Evolutionary conservation across 352 stramenopile genomes (phyloP).

Genomic region (Pythium monospermum): DNA sequence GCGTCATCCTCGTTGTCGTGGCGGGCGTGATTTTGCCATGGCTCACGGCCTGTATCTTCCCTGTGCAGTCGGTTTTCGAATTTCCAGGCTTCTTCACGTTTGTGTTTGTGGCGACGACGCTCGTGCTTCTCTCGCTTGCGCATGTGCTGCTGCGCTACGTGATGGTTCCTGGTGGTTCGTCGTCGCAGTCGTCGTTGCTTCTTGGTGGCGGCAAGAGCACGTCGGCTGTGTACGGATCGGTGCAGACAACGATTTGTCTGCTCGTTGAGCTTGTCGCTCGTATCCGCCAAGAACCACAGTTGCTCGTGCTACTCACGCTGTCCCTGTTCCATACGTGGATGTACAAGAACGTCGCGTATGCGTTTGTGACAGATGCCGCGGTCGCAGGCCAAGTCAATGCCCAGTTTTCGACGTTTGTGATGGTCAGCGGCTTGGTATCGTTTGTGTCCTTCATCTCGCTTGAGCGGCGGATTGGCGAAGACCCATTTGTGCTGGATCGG

Average conservation of each 20-base stretch:
- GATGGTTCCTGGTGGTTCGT: slow-evolving; percentile 19
- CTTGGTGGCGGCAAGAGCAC: slow-evolving; percentile 20
- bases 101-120: slow-evolving; percentile 4
- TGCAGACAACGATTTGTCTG: slow-evolving; percentile 22
- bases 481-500: slow-evolving; percentile 27
- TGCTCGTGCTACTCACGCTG: slow-evolving; percentile 26
- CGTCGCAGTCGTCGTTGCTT: slow-evolving; percentile 18
- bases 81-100: slow-evolving; percentile 21
- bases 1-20: slow-evolving; percentile 16
- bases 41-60: slow-evolving; percentile 1
- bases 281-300: slow-evolving; percentile 26
- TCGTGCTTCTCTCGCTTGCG: slow-evolving; percentile 14
- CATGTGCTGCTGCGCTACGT: slow-evolving; percentile 28
- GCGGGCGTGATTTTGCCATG: slow-evolving; percentile 7
- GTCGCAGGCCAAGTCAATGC: slow-evolving; percentile 5
- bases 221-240: slow-evolving; percentile 23
- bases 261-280: slow-evolving; percentile 19
- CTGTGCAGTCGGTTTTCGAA: slow-evolving; percentile 15
- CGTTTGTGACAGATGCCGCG: slow-evolving; percentile 9
- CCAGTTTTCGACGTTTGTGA: slow-evolving; percentile 21
- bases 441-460: slow-evolving; percentile 24
- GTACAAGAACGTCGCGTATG: slow-evolving; percentile 14
- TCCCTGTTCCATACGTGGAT: slow-evolving; percentile 25
- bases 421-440: slow-evolving; percentile 17
- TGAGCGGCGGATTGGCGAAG: slow-evolving; percentile 17